These are phyloP conservation scores for Monosiga brevicollis DNA, from an alignment of 78 protist species.

Conservation along the genomic window DNA sequence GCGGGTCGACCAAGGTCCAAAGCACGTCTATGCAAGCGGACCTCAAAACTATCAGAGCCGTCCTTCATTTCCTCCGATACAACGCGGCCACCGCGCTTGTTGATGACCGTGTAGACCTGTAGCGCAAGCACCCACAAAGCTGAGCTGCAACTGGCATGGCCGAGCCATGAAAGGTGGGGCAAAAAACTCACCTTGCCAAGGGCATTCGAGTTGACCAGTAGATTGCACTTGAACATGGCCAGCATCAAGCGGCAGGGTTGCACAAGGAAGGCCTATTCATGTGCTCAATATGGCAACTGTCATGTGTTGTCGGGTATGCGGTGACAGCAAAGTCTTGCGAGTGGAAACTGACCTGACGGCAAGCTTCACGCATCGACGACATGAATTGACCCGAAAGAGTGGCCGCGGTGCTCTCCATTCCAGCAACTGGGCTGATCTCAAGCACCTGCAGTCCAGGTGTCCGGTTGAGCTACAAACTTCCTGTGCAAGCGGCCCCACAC, in stretches of 20 bases:
- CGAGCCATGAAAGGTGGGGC: not conserved
- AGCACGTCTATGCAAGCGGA: not conserved
- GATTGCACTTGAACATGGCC: slow-evolving; percentile 74
- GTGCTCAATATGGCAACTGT: too few relatives aligned
- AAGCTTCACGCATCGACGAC: slow-evolving; percentile 59
- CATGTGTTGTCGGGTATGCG: not conserved
- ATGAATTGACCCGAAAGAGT: slow-evolving; percentile 74
- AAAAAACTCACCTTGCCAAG: slow-evolving; percentile 75
- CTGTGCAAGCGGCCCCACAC: too few relatives aligned
- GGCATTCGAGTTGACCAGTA: slow-evolving; percentile 42
- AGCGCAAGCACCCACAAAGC: too few relatives aligned
- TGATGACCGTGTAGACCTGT: slow-evolving; percentile 63
- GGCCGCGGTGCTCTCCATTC: too few relatives aligned
- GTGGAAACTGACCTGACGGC: slow-evolving; percentile 20
- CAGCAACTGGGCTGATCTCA: too few relatives aligned
- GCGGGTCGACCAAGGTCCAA: too few relatives aligned
- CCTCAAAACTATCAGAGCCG: slow-evolving; percentile 64
- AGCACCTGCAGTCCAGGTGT: too few relatives aligned
- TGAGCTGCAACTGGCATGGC: not conserved
- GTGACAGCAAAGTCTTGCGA: not conserved
- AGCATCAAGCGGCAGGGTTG: slow-evolving; percentile 66
- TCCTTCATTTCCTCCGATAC: slow-evolving; percentile 71
- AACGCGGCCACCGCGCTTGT: slow-evolving; percentile 63
- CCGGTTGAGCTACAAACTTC: too few relatives aligned
- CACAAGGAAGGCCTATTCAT: slow-evolving; percentile 40